Percentiles rank a stretch among this genome's conserved stretches.
Evolutionary conservation across 108 stramenopile genomes (phyloP).

Genomic region (Cylindrotheca closterium): DNA sequence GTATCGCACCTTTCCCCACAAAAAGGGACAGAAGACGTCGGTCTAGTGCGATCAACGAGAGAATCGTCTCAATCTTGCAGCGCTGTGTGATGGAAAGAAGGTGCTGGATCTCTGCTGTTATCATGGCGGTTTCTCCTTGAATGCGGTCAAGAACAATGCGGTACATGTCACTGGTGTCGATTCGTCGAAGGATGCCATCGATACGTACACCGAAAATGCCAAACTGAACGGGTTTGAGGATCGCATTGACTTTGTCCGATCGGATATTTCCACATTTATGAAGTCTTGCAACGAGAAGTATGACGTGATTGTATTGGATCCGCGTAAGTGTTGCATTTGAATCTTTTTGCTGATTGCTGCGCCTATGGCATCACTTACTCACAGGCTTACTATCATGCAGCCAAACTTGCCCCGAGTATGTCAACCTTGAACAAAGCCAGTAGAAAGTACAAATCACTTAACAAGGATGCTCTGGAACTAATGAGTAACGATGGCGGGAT

Average conservation of each 20-base stretch:
- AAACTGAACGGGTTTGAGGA: conserved; percentile 62
- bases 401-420: conserved; percentile 89
- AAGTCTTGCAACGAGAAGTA: conserved; percentile 43
- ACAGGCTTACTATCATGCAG: too few species aligned
- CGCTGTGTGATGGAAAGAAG: conserved; percentile 55
- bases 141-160: conserved; percentile 74
- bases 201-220: conserved; percentile 69
- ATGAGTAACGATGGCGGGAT: conserved; percentile 75
- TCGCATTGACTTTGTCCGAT: conserved; percentile 56
- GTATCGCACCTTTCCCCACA: conserved; percentile 68
- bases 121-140: conserved; percentile 86
- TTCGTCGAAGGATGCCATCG: conserved; percentile 83
- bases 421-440: conserved; percentile 64
- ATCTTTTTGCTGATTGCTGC: too few species aligned
- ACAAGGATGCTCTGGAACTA: conserved; percentile 87
- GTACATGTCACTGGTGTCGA: conserved; percentile 72
- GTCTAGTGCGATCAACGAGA: conserved; percentile 98
- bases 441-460: conserved; percentile 87
- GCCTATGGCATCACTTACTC: too few species aligned
- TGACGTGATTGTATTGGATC: conserved; percentile 90
- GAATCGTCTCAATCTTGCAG: conserved; percentile 72
- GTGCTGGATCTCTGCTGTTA: conserved; percentile 91
- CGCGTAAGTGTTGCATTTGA: conserved; percentile 25
- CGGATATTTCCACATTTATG: conserved; percentile 84
- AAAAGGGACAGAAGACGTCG: conserved; percentile 92